phyloP scores from a whole-genome alignment of 2,329 filamentous ascomycete genomes.

The Coniochaeta pulveracea region DNA sequence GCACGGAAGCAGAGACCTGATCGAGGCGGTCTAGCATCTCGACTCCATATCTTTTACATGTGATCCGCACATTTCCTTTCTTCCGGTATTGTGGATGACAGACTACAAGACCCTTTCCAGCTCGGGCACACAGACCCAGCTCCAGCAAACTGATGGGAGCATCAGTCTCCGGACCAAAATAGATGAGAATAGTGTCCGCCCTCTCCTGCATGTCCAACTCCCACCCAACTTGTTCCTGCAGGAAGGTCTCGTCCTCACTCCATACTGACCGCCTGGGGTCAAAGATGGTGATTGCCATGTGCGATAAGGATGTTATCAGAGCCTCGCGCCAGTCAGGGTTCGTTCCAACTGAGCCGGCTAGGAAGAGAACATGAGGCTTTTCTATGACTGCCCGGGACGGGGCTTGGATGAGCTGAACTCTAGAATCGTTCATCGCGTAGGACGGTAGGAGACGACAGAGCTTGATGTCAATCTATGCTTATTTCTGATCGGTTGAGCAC shows the following conservation, averaged over 20 bases:
- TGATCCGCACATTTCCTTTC: constrained; percentile 48
- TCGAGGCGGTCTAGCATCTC: constrained; percentile 28
- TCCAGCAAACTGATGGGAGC: constrained; percentile 50
- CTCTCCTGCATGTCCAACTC: constrained; percentile 44
- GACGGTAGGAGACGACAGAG: too few relatives aligned
- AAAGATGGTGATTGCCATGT: constrained; percentile 38
- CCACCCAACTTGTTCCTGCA: constrained; percentile 46
- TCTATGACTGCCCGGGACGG: not conserved
- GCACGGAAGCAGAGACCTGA: too few relatives aligned
- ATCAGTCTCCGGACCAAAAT: constrained; percentile 38
- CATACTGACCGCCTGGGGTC: constrained; percentile 43
- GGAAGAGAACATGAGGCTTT: constrained; percentile 32
- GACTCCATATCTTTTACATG: constrained; percentile 37
- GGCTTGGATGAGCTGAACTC: constrained; percentile 5
- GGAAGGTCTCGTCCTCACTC: constrained; percentile 37
- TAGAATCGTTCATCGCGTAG: too few relatives aligned
- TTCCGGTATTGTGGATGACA: constrained; percentile 41
- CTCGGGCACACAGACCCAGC: constrained; percentile 39
- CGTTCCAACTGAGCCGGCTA: constrained; percentile 43
- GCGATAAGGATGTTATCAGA: constrained; percentile 27
- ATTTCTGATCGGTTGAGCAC: too few relatives aligned
- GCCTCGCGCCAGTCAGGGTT: constrained; percentile 38
- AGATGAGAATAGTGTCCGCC: constrained; percentile 43
- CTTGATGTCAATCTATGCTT: too few relatives aligned
- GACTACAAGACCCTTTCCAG: constrained; percentile 37